Evolutionary conservation across 2,329 filamentous ascomycete genomes (phyloP).

Genomic region (Plenodomus biglobosus): DNA sequence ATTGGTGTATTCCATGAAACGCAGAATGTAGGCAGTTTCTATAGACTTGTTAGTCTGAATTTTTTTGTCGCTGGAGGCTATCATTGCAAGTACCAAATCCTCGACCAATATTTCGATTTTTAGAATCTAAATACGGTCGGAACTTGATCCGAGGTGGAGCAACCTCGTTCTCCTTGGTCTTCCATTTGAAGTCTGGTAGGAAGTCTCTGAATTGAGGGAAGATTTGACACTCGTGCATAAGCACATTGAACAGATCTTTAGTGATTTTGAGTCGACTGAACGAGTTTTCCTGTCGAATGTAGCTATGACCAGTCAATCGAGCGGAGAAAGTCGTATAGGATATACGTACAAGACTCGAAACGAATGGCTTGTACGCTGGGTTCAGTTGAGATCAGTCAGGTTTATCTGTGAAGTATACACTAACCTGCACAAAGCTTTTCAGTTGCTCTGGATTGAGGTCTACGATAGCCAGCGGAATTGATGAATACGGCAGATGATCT

Average conservation of each 20-base stretch:
- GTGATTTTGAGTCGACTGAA: slow-evolving; percentile 22
- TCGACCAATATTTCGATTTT: slow-evolving; percentile 8
- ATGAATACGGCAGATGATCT: not conserved
- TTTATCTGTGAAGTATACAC: not conserved
- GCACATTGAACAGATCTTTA: slow-evolving; percentile 15
- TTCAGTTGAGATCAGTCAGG: not conserved
- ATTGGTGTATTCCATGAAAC: slow-evolving; percentile 16
- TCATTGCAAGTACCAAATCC: slow-evolving; percentile 15
- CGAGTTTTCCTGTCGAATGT: slow-evolving; percentile 18
- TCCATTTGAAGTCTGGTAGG: slow-evolving; percentile 15
- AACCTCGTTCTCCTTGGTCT: slow-evolving; percentile 16
- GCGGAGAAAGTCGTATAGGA: not conserved
- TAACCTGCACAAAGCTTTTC: not conserved
- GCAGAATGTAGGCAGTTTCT: slow-evolving; percentile 13
- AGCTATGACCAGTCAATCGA: not conserved
- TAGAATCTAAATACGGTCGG: not conserved
- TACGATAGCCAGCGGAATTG: not conserved
- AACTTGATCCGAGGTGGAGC: slow-evolving; percentile 22
- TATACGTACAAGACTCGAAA: slow-evolving; percentile 20
- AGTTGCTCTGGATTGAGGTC: not conserved
- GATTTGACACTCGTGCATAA: slow-evolving; percentile 14
- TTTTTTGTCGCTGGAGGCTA: not conserved
- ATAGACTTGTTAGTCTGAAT: not conserved
- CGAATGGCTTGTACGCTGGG: slow-evolving; percentile 5
- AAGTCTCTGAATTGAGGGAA: slow-evolving; percentile 26